These are phyloP conservation scores for Jaenimonas drosophilae DNA, from an alignment of 208 protist genomes.

Conservation along the genomic window DNA sequence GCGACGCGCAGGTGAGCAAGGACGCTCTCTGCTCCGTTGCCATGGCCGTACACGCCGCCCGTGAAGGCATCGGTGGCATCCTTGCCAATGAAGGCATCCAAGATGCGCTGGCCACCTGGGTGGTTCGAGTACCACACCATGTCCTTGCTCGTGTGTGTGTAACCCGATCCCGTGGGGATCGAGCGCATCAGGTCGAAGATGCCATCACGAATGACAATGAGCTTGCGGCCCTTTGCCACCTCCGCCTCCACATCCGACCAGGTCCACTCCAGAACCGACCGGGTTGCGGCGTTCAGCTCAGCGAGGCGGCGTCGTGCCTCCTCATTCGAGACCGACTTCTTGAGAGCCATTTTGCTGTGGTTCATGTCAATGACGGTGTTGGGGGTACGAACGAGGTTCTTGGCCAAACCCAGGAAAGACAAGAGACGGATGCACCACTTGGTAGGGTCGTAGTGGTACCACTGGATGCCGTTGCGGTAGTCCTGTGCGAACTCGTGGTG, in stretches of 20 bases:
- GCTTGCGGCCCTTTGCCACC: conserved; percentile 50
- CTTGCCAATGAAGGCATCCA: conserved; percentile 68
- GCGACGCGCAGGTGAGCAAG: conserved; percentile 58
- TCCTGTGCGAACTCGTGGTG: conserved; percentile 90
- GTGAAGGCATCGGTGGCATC: conserved; percentile 64
- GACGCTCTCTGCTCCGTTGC: conserved; percentile 41
- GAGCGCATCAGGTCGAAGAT: conserved; percentile 57
- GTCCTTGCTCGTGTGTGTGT: conserved; percentile 56
- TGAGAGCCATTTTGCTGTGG: conserved; percentile 37
- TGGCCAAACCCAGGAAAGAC: conserved; percentile 43
- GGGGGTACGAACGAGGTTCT: conserved; percentile 53
- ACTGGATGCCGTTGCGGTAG: conserved; percentile 88
- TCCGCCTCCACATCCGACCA: conserved; percentile 51
- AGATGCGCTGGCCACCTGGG: conserved; percentile 61
- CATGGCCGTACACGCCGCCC: conserved; percentile 66
- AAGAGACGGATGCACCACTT: conserved; percentile 76
- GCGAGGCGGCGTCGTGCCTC: conserved; percentile 23
- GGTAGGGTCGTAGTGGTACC: conserved; percentile 89
- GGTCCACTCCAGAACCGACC: too few relatives aligned
- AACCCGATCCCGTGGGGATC: conserved; percentile 42
- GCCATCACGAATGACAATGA: conserved; percentile 49
- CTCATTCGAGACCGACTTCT: conserved; percentile 23
- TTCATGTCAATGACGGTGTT: conserved; percentile 53
- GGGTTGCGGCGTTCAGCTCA: conserved; percentile 17
- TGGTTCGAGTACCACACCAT: conserved; percentile 63